Evolutionary conservation across 2,329 filamentous ascomycete genomes (phyloP), one percentile per base, ranked within the genome.

Genomic region (Cladophialophora carrionii): DNA sequence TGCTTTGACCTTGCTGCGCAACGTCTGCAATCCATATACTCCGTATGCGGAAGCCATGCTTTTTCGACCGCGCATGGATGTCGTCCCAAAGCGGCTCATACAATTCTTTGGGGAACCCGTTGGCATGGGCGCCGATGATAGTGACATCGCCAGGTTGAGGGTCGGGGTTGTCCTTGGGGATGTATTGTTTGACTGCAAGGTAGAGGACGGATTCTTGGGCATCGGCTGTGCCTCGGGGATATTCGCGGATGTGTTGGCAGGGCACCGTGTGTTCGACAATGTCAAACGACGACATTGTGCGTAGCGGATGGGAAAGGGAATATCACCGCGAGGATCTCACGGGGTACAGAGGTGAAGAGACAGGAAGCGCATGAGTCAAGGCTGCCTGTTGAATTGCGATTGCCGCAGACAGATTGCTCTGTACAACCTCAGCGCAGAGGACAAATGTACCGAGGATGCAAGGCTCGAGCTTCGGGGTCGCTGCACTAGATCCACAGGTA

Each of bases 41-140:
- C 61, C 90, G 85, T 71, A 96, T 71, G 17, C 69, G 66, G 79
- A 74, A 96, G 83, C 64, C 90, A 85, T 71, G 85, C 20, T 76
- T 74, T 67, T 82, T 81, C 3, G 85, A 78, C 37, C 81, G 78
- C 32, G 80, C 76, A 68, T 88, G 80, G 1, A 96, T 79, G 55
- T 95, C 90, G 63, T 92, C 89, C 89, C 91, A 96, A 0, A 96
- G 78, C 0, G 92, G 89, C 73, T 96, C 92, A 74, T 96, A 96
- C 0, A 95, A 77, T 80, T 96, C 69, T 62, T 71, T 85, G 2
- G 82, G 81, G 63, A 86, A 84, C 0, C 77, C 83, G 74, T 84
- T 85, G 9, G 82, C 84, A 75, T 85, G 83, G 1, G 79, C 81
- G 7, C 76, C 83, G 57, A 86, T 80, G 51, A 86, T 80, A 0